Evolutionary conservation across 2,329 filamentous ascomycete species (phyloP).

Genomic region (Rutstroemia sydowiana): DNA sequence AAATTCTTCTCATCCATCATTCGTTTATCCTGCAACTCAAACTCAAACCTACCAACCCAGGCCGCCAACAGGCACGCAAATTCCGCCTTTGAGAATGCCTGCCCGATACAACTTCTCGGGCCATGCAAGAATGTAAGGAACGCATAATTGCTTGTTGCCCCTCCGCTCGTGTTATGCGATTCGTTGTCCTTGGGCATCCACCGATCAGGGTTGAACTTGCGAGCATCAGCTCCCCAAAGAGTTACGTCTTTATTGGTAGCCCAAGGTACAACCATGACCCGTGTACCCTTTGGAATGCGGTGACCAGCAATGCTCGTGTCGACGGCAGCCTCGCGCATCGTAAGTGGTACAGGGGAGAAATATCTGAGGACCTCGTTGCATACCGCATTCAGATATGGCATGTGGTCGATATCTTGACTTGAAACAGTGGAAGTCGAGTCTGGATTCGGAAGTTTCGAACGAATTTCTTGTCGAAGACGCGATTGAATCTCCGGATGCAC

Average conservation of each 20-base stretch:
- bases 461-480: constrained; percentile 61
- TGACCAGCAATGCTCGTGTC: constrained; percentile 61
- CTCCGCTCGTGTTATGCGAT: constrained; percentile 50
- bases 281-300: constrained; percentile 62
- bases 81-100: constrained; percentile 73
- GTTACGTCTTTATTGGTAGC: constrained; percentile 62
- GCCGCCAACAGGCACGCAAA: constrained; percentile 76
- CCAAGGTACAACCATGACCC: constrained; percentile 54
- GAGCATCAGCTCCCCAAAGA: constrained; percentile 72
- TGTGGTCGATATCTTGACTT: constrained; percentile 55
- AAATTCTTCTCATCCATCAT: constrained; percentile 61
- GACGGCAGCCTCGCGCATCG: constrained; percentile 55
- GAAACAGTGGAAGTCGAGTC: constrained; percentile 37
- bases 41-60: constrained; percentile 68
- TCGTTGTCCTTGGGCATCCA: constrained; percentile 49
- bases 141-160: constrained; percentile 67
- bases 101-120: constrained; percentile 77
- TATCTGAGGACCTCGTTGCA: constrained; percentile 71
- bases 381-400: constrained; percentile 75
- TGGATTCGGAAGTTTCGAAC: constrained; percentile 47
- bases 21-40: constrained; percentile 48
- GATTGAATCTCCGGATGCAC: constrained; percentile 57
- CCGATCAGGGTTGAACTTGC: constrained; percentile 69
- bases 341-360: constrained; percentile 64
- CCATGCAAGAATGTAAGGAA: constrained; percentile 82